Evolutionary conservation across 805 yeast species (phyloP).

Genomic region (Scheffersomyces stipitis): DNA sequence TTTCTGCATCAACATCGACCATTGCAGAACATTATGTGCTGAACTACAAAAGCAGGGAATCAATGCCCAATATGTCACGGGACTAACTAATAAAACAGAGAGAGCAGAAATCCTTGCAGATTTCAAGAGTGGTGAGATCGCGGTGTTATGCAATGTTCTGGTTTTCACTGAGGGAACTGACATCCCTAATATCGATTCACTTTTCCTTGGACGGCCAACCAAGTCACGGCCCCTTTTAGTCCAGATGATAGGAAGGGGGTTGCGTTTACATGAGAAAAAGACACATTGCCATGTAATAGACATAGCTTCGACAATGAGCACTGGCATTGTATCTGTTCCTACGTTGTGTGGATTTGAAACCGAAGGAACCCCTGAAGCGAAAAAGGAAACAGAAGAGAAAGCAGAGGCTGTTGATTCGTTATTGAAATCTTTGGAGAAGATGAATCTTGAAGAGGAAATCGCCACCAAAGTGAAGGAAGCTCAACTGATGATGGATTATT

Average conservation of each 20-base stretch:
- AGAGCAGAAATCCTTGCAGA: constrained; percentile 54
- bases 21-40: constrained; percentile 54
- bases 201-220: constrained; percentile 80
- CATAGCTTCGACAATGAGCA: constrained; percentile 62
- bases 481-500: constrained; percentile 11
- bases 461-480: constrained; percentile 2
- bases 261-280: constrained; percentile 64
- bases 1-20: constrained; percentile 75
- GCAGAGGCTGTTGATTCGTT: too few species aligned
- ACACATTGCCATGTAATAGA: constrained; percentile 72
- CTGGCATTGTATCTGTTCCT: constrained; percentile 57
- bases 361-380: not conserved
- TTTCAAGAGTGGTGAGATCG: constrained; percentile 61
- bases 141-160: constrained; percentile 82
- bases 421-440: not conserved
- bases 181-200: constrained; percentile 82
- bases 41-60: constrained; percentile 60
- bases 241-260: constrained; percentile 92
- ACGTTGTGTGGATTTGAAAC: too few species aligned
- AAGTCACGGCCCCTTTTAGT: constrained; percentile 65
- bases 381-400: too few species aligned
- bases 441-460: not conserved
- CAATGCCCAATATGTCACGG: constrained; percentile 69
- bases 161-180: constrained; percentile 95
- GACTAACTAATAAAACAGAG: constrained; percentile 54